Evolutionary conservation across 805 yeast species (phyloP).

Genomic region (Aciculoconidium aculeatum): DNA sequence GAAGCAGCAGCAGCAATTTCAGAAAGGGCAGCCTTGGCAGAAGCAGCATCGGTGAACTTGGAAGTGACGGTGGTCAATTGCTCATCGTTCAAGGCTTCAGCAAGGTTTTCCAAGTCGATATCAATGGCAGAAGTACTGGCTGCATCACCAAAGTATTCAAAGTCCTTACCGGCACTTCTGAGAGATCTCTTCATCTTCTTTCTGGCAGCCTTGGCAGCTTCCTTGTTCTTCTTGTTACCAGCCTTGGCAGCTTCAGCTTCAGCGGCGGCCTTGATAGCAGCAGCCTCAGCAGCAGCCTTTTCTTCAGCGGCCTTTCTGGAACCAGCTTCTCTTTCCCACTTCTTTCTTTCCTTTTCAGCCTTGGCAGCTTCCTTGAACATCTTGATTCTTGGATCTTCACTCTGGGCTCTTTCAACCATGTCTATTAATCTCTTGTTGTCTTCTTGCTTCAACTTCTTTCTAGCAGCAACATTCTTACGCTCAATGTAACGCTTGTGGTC

Average conservation of each 20-base stretch:
- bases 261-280: conserved; percentile 70
- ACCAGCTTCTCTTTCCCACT: conserved; percentile 98
- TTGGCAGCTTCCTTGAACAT: conserved; percentile 89
- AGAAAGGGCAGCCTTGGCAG: conserved; percentile 52
- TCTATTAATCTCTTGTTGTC: conserved; percentile 87
- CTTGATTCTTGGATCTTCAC: conserved; percentile 93
- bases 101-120: conserved; percentile 70
- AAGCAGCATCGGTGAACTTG: conserved; percentile 52
- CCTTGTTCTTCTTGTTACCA: conserved; percentile 76
- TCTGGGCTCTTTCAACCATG: conserved; percentile 79
- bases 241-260: conserved; percentile 56
- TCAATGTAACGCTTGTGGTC: conserved; percentile 98
- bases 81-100: conserved; percentile 76
- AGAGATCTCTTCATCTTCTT: conserved; percentile 93
- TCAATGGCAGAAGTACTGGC: conserved; percentile 62
- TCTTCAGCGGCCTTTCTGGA: conserved; percentile 94
- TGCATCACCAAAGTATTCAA: conserved; percentile 78
- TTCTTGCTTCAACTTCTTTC: conserved; percentile 96
- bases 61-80: conserved; percentile 71
- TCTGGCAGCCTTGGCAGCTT: conserved; percentile 94
- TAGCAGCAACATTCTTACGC: conserved; percentile 92
- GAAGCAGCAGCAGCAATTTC: conserved; percentile 44
- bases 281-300: conserved; percentile 83
- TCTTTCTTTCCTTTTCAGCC: conserved; percentile 88
- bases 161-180: conserved; percentile 78